A percentile compares a stretch with the other conserved stretches of the same genome.
These are phyloP conservation scores for Melaleuca alternifolia DNA, from an alignment of 345 rosid genomes.

Conservation along the genomic window DNA sequence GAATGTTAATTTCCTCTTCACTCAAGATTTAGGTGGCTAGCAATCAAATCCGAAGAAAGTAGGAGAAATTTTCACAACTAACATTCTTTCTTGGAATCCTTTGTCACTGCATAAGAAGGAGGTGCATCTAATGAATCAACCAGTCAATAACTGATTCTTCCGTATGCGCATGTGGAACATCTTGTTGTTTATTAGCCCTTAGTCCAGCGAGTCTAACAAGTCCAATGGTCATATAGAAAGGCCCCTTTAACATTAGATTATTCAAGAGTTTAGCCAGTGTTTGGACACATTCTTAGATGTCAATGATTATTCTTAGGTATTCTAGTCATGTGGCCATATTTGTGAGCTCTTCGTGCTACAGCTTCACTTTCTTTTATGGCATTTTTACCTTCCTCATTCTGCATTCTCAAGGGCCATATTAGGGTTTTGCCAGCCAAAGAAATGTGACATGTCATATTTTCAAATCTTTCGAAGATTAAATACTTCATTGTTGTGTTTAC, in stretches of 20 bases:
- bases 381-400: neutral
- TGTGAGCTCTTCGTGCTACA: neutral
- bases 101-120: neutral
- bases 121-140: neutral
- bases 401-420: neutral
- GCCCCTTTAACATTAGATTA: neutral
- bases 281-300: neutral
- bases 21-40: neutral
- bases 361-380: neutral
- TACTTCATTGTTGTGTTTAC: neutral
- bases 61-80: neutral
- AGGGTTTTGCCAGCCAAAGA: neutral
- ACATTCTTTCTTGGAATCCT: neutral
- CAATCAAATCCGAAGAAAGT: neutral
- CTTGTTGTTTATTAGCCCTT: neutral
- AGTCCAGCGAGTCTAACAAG: neutral
- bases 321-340: neutral
- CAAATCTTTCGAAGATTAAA: neutral
- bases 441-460: neutral
- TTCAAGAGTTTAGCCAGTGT: neutral
- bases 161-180: neutral
- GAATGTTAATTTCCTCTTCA: neutral
- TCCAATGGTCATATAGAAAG: neutral
- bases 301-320: neutral
- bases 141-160: neutral